Evolutionary conservation across 441 rosid species (phyloP), one percentile per base, ranked within the genome.

Genomic region (Adansonia grandidieri): DNA sequence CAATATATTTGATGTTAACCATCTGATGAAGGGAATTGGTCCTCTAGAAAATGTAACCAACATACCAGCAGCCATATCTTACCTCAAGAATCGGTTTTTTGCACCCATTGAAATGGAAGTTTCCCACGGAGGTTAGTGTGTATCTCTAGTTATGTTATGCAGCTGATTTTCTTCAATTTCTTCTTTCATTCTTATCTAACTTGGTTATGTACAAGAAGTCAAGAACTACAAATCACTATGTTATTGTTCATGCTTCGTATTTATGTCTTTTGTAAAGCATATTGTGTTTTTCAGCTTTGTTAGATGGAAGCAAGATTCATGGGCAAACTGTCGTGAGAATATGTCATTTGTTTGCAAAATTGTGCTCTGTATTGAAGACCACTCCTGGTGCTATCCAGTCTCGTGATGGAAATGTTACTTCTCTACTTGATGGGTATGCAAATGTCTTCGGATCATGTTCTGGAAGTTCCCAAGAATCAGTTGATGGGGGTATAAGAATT

Each of bases 291-390:
- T 50, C 81, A 84, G 94, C 66, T 75, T 73, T 70, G 2, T 75
- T 42, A 77, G 75, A 78, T 51, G 89, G 86, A 75, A 85, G 74
- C 80, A 85, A 82, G 77, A 81, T 76, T 82, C 94, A 91, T 37
- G 98, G 97, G 58, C 89, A 86, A 48, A 84, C 85, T 17, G 95
- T 84, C 20, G 82, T 93, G 77, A 88, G 77, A 84, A 85, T 91
- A 60, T 92, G 90, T 77, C 84, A 91, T 61, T 84, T 93, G 80
- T 95, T 95, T 77, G 95, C 87, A 7, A 95, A 89, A 84, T 85
- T 93, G 8, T 80, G 86, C 84, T 81, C 85, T 80, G 80, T 92
- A 71, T 85, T 88, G 79, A 93, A 86, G 84, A 78, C 87, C 61
- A 76, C 72, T 62, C 83, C 87, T 0, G 65, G 44, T 28, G 44